Evolutionary conservation across 2,329 filamentous ascomycete genomes (phyloP).

Genomic region (Cladosporium austrohemisphaericum): DNA sequence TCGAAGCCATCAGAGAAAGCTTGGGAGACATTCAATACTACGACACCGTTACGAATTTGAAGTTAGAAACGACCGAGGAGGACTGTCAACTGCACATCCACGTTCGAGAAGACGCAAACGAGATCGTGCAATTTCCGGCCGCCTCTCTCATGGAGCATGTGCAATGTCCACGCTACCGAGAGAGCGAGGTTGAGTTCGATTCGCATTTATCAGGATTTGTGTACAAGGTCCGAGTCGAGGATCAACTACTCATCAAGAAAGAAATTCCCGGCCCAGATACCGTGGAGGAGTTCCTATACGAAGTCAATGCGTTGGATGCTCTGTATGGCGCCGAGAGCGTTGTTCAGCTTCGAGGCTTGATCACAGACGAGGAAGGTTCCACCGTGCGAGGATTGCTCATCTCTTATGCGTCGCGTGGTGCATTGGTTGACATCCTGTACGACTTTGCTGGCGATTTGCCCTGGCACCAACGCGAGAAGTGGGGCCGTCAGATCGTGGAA

Average conservation of each 20-base stretch:
- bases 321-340: slow-evolving; percentile 71
- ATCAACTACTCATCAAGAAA: slow-evolving; percentile 81
- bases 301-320: slow-evolving; percentile 87
- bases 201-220: slow-evolving; percentile 96
- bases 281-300: slow-evolving; percentile 94
- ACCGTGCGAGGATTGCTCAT: slow-evolving; percentile 86
- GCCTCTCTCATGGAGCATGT: slow-evolving; percentile 72
- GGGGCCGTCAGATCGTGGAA: slow-evolving; percentile 86
- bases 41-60: slow-evolving; percentile 91
- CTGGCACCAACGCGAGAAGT: slow-evolving; percentile 74
- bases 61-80: slow-evolving; percentile 78
- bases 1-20: slow-evolving; percentile 89
- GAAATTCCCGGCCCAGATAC: slow-evolving; percentile 95
- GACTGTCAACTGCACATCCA: slow-evolving; percentile 89
- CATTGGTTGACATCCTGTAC: slow-evolving; percentile 86
- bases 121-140: slow-evolving; percentile 84
- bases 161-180: slow-evolving; percentile 54
- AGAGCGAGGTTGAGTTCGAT: slow-evolving; percentile 77
- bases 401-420: slow-evolving; percentile 78
- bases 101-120: slow-evolving; percentile 94
- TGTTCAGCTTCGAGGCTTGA: slow-evolving; percentile 80
- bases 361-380: slow-evolving; percentile 72
- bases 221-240: slow-evolving; percentile 77
- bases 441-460: slow-evolving; percentile 62
- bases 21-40: slow-evolving; percentile 94